Percentiles rank a stretch among this genome's conserved stretches.
phyloP scores from a whole-genome alignment of 2,329 filamentous ascomycete genomes.

The Monilinia laxa region DNA sequence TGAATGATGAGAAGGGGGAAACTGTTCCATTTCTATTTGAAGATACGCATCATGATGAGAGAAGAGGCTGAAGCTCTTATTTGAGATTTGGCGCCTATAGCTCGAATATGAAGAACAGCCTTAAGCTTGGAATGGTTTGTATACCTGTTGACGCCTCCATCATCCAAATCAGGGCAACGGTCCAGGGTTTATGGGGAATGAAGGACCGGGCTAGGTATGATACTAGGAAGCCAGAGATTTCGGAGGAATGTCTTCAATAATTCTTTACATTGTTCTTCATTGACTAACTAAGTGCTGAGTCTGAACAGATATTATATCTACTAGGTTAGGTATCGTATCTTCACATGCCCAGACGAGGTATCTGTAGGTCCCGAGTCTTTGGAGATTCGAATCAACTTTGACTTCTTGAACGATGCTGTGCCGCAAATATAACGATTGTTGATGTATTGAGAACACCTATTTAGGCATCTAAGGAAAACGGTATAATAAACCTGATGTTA shows the following conservation, averaged over 20 bases:
- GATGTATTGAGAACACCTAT: too few species aligned
- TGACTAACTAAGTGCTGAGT: background rate
- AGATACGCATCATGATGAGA: slow-evolving; percentile 6
- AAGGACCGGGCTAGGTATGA: background rate
- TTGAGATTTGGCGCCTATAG: background rate
- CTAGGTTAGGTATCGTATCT: too few species aligned
- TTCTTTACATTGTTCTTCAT: background rate
- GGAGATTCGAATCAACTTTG: too few species aligned
- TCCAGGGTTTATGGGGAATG: background rate
- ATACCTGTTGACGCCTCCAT: background rate
- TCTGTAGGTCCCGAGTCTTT: background rate
- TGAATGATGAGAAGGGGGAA: background rate
- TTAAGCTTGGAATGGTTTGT: background rate
- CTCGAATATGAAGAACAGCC: background rate
- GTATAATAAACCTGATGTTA: too few species aligned
- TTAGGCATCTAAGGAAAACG: too few species aligned
- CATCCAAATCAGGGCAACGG: background rate
- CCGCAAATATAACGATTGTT: too few species aligned
- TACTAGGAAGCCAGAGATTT: slow-evolving; percentile 1
- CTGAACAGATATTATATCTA: background rate
- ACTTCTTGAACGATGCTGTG: too few species aligned
- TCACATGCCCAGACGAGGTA: too few species aligned
- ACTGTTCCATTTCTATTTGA: slow-evolving; percentile 16
- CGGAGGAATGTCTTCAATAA: background rate
- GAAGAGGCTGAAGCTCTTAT: slow-evolving; percentile 5